These are phyloP conservation scores for Bremia lactucae DNA, from an alignment of 352 stramenopile species.

Conservation along the genomic window DNA sequence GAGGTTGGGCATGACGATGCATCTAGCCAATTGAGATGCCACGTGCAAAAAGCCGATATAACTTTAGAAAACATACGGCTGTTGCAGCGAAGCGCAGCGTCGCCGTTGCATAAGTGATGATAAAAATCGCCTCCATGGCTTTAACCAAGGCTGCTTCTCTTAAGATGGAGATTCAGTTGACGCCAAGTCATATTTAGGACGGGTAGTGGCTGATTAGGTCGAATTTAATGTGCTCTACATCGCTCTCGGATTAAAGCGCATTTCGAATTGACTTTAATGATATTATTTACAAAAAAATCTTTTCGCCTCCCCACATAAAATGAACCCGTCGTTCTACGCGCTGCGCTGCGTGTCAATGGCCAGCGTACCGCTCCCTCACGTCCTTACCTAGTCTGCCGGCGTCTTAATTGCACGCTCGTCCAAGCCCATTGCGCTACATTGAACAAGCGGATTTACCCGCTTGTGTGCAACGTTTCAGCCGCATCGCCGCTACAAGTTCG, in stretches of 20 bases:
- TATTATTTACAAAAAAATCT: no score
- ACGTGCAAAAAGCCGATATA: slow-evolving; percentile 73
- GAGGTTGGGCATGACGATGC: slow-evolving; percentile 98
- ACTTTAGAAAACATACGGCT: no score
- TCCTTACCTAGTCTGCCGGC: slow-evolving; percentile 3
- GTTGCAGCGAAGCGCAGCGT: slow-evolving; percentile 68
- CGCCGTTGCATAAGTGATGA: slow-evolving; percentile 94
- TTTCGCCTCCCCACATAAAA: no score
- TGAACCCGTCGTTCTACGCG: slow-evolving; percentile 21
- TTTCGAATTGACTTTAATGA: no score
- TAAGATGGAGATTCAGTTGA: slow-evolving; percentile 8
- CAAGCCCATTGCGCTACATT: slow-evolving; percentile 2
- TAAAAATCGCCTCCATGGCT: slow-evolving; percentile 90
- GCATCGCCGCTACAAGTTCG: no score
- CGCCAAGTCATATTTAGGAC: no score
- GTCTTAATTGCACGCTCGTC: slow-evolving; percentile 6
- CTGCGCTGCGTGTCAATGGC: slow-evolving; percentile 8
- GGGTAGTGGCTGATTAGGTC: no score
- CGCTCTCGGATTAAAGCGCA: no score
- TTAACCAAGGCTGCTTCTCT: slow-evolving; percentile 2
- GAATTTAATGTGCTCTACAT: no score
- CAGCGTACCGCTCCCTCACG: no score
- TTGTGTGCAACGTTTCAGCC: no score
- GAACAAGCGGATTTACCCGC: no score
- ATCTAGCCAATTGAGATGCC: slow-evolving; percentile 72